Evolutionary conservation across 2,329 filamentous ascomycete genomes (phyloP).

Genomic region (Ceratocystis colombiana): DNA sequence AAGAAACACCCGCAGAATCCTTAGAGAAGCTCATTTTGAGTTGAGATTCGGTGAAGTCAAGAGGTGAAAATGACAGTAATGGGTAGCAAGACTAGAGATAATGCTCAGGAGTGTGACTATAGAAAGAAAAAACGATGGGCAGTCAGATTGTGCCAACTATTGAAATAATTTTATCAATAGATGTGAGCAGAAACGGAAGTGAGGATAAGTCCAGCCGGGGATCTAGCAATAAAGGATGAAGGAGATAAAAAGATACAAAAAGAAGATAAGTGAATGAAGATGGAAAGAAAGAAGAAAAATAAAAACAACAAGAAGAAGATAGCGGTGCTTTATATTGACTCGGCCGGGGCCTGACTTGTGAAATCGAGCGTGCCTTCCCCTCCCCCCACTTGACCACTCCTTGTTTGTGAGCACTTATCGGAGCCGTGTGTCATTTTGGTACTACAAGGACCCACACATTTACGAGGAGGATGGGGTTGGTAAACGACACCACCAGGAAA

Average conservation of each 20-base stretch:
- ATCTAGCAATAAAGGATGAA: background rate
- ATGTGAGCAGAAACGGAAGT: background rate
- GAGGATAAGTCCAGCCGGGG: background rate
- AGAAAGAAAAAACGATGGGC: no score
- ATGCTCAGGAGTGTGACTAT: no score
- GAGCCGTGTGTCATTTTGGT: background rate
- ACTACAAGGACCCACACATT: background rate
- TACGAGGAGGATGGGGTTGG: conserved; percentile 3
- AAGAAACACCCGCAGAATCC: conserved; percentile 5
- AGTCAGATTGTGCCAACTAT: background rate
- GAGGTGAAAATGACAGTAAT: no score
- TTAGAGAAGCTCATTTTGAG: conserved; percentile 18
- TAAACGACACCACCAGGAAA: no score
- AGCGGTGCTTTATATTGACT: background rate
- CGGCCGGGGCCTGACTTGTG: background rate
- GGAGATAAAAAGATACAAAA: background rate
- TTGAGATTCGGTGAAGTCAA: background rate
- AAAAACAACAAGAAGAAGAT: background rate
- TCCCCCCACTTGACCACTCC: background rate
- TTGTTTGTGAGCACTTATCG: background rate
- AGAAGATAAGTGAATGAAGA: background rate
- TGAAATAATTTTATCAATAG: background rate
- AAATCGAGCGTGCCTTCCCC: conserved; percentile 2
- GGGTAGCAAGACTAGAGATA: no score
- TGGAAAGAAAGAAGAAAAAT: background rate